phyloP scores from a whole-genome alignment of 1,139 yeast genomes.

The Candida mesenterica region DNA sequence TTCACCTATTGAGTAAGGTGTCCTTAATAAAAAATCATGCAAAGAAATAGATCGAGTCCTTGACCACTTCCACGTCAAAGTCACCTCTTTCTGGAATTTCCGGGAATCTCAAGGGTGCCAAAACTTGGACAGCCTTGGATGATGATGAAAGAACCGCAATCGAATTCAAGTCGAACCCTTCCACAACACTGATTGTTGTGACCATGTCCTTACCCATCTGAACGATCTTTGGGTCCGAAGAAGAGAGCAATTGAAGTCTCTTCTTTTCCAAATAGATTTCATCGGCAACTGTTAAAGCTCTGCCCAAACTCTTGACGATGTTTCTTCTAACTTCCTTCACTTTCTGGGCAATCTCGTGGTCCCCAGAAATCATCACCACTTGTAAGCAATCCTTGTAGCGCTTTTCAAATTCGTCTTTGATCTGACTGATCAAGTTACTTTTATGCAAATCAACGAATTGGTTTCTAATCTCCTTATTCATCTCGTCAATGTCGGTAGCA shows the following conservation, averaged over 20 bases:
- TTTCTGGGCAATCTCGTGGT: slow-evolving; percentile 51
- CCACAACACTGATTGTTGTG: slow-evolving; percentile 74
- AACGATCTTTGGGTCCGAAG: slow-evolving; percentile 49
- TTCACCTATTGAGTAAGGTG: neutral
- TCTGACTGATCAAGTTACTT: slow-evolving; percentile 64
- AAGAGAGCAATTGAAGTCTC: slow-evolving; percentile 55
- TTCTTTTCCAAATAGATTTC: slow-evolving; percentile 70
- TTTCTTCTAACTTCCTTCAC: slow-evolving; percentile 52
- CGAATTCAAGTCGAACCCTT: slow-evolving; percentile 31
- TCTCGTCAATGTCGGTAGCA: slow-evolving; percentile 73
- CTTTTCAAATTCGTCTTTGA: slow-evolving; percentile 75
- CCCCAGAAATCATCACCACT: slow-evolving; percentile 52
- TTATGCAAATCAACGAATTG: slow-evolving; percentile 79
- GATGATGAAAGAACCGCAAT: slow-evolving; percentile 24
- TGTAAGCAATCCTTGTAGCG: slow-evolving; percentile 75
- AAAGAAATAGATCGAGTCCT: slow-evolving; percentile 80
- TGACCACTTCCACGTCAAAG: slow-evolving; percentile 73
- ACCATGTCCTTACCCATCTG: slow-evolving; percentile 56
- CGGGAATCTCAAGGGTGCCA: slow-evolving; percentile 70
- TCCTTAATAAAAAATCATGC: slow-evolving; percentile 21
- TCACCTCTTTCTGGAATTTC: slow-evolving; percentile 78
- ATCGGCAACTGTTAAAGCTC: slow-evolving; percentile 64
- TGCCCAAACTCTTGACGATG: slow-evolving; percentile 50
- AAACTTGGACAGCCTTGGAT: slow-evolving; percentile 31
- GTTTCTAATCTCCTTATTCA: slow-evolving; percentile 74